Percentiles rank a stretch among this genome's conserved stretches.
Conservation (phyloP, 768 basidiomycete species). For the Lanmaoa rubissima region DNA sequence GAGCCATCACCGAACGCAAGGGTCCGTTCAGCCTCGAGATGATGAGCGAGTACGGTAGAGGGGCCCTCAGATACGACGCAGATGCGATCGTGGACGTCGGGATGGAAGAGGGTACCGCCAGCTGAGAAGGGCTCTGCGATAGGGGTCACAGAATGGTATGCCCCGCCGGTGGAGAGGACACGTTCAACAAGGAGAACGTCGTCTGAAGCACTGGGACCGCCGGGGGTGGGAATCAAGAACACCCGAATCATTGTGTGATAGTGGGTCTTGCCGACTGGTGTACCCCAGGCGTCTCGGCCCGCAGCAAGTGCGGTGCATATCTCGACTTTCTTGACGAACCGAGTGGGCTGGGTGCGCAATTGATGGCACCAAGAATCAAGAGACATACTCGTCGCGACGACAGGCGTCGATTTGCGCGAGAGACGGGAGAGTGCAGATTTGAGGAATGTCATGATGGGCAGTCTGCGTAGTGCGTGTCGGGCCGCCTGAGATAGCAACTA, state of each 20-base stretch:
- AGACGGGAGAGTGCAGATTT: not conserved
- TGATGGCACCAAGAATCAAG: constrained; percentile 3
- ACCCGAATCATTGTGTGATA: constrained; percentile 11
- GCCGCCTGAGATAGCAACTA: too few species aligned
- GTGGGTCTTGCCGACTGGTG: not conserved
- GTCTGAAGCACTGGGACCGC: not conserved
- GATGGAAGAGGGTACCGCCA: constrained; percentile 5
- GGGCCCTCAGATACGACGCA: not conserved
- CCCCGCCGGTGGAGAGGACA: constrained; percentile 11
- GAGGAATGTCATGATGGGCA: constrained; percentile 1
- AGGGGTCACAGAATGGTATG: constrained; percentile 3
- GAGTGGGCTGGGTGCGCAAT: not conserved
- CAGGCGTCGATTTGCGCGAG: constrained; percentile 1
- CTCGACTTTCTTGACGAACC: constrained; percentile 10
- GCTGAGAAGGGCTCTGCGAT: not conserved
- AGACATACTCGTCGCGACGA: not conserved
- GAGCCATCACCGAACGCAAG: not conserved
- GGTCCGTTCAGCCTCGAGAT: constrained; percentile 11
- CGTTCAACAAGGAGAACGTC: constrained; percentile 15
- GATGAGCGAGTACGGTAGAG: not conserved
- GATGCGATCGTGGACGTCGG: constrained; percentile 10
- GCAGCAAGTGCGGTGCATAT: constrained; percentile 4
- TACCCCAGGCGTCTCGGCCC: not conserved
- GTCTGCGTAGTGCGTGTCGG: not conserved
- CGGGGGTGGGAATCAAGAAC: not conserved